Base-by-base conservation (phyloP, 192 early-diverging fungal genomes). In the Bifiguratus adelaidae region DNA sequence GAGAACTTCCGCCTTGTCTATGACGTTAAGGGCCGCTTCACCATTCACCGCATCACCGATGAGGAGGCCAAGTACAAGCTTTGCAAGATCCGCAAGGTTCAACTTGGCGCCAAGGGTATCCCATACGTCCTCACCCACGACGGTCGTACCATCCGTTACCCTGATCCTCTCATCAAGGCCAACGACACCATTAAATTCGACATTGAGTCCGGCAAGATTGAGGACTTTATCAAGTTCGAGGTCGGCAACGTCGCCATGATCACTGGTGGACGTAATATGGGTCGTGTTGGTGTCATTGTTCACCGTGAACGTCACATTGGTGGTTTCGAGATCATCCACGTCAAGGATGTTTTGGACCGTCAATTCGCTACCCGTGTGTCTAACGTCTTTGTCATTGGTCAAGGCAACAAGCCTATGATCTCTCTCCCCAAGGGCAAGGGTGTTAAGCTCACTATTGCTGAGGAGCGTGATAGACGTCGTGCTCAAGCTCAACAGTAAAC, bases 41-140 rank as follows among this genome's bases (percentile, higher is more conserved):
- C 90, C 54, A 91, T 99, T 72, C 96, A 99, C 83, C 87, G 92
- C 70, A 97, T 99, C 71, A 89, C 85, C 45, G 86, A 77, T 30
- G 92, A 97, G 66, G 96, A 99, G 77, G 87, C 89, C 76, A 88
- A 92, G 77, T 99, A 97, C 91, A 99, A 99, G 82, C 80, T 99
- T 52, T 85, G 88, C 76, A 99, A 99, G 83, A 88, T 99, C 56
- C 91, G 86, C 76, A 83, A 82, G 67, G 82, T 92, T 62, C 77
- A 95, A 76, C 72, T 97, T 51, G 94, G 94, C 56, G 74, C 84
- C 60, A 95, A 95, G 74, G 89, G 83, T 55, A 88, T 99, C 47
- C 96, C 96, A 21, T 97, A 76, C 77, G 67, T 88, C 36, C 88
- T 95, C 44, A 99, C 96, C 69, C 96, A 99, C 80, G 96, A 99